Evolutionary conservation across 1,139 yeast genomes (phyloP).

Genomic region (Pichia sp.): DNA sequence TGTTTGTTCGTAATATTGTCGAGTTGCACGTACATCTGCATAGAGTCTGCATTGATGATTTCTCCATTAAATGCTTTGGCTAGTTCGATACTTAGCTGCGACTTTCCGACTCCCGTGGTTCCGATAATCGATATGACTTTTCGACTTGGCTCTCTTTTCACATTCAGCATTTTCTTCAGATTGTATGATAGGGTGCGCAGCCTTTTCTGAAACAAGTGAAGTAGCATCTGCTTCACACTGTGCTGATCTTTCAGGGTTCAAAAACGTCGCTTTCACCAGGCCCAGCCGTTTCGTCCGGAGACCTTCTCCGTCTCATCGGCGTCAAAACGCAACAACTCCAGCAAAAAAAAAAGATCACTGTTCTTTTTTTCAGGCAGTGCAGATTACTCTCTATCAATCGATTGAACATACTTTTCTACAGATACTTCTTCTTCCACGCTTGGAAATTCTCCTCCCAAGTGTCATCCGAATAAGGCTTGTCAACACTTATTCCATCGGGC

Average conservation of each 20-base stretch:
- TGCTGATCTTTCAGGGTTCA: too few species aligned
- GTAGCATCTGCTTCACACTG: too few species aligned
- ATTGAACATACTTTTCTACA: background rate
- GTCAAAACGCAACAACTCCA: too few species aligned
- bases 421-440: conserved; percentile 8
- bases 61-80: conserved; percentile 82
- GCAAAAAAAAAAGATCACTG: too few species aligned
- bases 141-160: conserved; percentile 6
- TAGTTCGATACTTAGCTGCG: conserved; percentile 76
- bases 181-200: background rate
- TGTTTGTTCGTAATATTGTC: conserved; percentile 89
- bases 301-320: too few species aligned
- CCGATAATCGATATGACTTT: conserved; percentile 47
- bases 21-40: conserved; percentile 80
- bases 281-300: too few species aligned
- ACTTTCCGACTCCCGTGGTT: conserved; percentile 97
- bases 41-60: conserved; percentile 91
- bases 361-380: conserved; percentile 38
- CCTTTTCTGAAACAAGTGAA: background rate
- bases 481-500: conserved; percentile 39
- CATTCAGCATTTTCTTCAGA: background rate
- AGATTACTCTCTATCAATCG: background rate
- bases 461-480: conserved; percentile 38
- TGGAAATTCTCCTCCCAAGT: conserved; percentile 20
- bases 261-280: too few species aligned